phyloP scores from a whole-genome alignment of 225 moss, liverwort and hornwort species.

The Pleurozium schreberi region DNA sequence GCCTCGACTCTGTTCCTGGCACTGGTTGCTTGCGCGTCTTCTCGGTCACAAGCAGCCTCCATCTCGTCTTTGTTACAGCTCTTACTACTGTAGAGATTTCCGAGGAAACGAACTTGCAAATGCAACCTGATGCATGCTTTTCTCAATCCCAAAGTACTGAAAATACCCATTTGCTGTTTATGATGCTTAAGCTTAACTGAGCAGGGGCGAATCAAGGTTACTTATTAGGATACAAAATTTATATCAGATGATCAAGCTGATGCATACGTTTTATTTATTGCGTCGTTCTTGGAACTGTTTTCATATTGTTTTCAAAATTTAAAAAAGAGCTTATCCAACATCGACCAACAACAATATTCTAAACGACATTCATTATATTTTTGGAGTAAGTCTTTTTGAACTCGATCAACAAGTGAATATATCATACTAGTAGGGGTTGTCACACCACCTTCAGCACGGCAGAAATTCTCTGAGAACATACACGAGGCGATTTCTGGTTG shows the following conservation, averaged over 20 bases:
- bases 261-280: background rate
- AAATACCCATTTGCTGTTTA: background rate
- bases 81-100: background rate
- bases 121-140: no score
- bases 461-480: no score
- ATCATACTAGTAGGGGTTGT: no score
- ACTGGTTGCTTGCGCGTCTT: background rate
- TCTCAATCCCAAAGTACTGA: background rate
- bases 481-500: no score
- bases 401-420: background rate
- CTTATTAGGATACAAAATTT: background rate
- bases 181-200: background rate
- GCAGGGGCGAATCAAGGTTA: background rate
- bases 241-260: background rate
- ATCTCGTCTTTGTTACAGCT: no score
- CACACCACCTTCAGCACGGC: no score
- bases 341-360: background rate
- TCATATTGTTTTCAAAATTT: no score
- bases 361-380: background rate
- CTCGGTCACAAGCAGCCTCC: background rate
- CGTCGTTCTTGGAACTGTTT: background rate
- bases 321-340: background rate
- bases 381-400: background rate
- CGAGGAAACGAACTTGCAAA: background rate
- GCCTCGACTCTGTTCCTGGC: background rate